Evolutionary conservation across 2,329 filamentous ascomycete species (phyloP).

Genomic region (Pseudohalonectria lignicola): DNA sequence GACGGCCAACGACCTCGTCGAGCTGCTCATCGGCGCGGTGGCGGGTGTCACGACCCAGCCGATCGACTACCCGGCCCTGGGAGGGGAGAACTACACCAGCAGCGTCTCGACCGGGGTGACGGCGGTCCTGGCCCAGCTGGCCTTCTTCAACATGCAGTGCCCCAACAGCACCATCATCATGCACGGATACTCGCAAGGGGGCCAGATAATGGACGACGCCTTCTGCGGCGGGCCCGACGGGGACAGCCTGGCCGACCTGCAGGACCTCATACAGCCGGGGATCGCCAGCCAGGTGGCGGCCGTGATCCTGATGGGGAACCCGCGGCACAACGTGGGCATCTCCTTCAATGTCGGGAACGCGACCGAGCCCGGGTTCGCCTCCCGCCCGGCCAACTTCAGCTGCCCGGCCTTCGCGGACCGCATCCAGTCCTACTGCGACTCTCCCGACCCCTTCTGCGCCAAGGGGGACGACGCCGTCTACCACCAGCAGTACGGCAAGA

Average conservation of each 20-base stretch:
- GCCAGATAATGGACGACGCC: conserved; percentile 50
- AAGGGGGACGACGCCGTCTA: conserved; percentile 40
- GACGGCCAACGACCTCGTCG: conserved; percentile 28
- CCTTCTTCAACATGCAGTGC: conserved; percentile 38
- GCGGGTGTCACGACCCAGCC: conserved; percentile 32
- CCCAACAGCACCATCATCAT: conserved; percentile 43
- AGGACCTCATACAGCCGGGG: conserved; percentile 26
- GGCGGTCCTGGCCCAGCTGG: conserved; percentile 35
- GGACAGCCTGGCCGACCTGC: conserved; percentile 31
- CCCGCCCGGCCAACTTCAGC: conserved; percentile 39
- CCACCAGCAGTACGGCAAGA: conserved; percentile 46
- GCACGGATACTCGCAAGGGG: conserved; percentile 52
- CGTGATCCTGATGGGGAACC: conserved; percentile 50
- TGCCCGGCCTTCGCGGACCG: conserved; percentile 40
- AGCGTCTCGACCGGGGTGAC: conserved; percentile 40
- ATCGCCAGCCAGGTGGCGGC: conserved; percentile 41
- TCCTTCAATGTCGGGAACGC: conserved; percentile 49
- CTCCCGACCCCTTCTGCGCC: conserved; percentile 49
- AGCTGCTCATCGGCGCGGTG: conserved; percentile 23
- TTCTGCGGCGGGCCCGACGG: conserved; percentile 44
- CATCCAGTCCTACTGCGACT: conserved; percentile 47
- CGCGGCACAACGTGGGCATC: conserved; percentile 37
- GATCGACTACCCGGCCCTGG: conserved; percentile 42
- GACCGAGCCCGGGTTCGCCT: conserved; percentile 43
- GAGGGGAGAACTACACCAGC: conserved; percentile 38